Conservation (phyloP, 1,284 basidiomycete species). For the Sporisorium iseilematis-ciliati region DNA sequence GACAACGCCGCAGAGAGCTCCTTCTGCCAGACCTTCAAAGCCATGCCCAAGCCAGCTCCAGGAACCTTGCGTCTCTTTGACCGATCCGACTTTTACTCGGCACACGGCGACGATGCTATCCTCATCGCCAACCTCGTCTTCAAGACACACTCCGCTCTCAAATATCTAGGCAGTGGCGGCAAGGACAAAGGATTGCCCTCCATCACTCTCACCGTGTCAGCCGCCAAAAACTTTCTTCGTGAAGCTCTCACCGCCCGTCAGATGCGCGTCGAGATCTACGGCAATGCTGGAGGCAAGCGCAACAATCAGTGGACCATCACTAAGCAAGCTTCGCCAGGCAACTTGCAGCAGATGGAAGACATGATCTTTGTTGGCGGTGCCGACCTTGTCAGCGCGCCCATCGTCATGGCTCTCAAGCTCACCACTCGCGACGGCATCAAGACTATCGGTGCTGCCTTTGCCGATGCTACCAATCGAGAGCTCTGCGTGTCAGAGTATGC, state of each 20-base stretch:
- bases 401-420: constrained; percentile 89
- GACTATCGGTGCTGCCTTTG: constrained; percentile 74
- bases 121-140: constrained; percentile 84
- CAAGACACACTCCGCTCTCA: constrained; percentile 68
- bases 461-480: constrained; percentile 73
- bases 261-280: constrained; percentile 87
- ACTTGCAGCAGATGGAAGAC: constrained; percentile 92
- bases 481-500: constrained; percentile 84
- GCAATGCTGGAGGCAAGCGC: constrained; percentile 76
- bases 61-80: constrained; percentile 68
- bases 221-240: constrained; percentile 87
- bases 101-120: constrained; percentile 88
- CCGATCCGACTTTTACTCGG: constrained; percentile 83
- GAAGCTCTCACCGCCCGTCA: constrained; percentile 91
- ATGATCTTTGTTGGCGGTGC: constrained; percentile 86
- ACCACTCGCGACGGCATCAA: constrained; percentile 74
- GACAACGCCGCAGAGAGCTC: constrained; percentile 58
- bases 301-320: constrained; percentile 77
- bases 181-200: constrained; percentile 60
- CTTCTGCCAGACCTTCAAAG: constrained; percentile 60
- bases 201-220: constrained; percentile 82
- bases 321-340: constrained; percentile 94
- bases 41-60: constrained; percentile 45
- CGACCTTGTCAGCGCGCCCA: constrained; percentile 86
- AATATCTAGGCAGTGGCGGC: constrained; percentile 58